Evolutionary conservation across 148 eudicot species (phyloP).

Genomic region (Vaccinium myrtillus): DNA sequence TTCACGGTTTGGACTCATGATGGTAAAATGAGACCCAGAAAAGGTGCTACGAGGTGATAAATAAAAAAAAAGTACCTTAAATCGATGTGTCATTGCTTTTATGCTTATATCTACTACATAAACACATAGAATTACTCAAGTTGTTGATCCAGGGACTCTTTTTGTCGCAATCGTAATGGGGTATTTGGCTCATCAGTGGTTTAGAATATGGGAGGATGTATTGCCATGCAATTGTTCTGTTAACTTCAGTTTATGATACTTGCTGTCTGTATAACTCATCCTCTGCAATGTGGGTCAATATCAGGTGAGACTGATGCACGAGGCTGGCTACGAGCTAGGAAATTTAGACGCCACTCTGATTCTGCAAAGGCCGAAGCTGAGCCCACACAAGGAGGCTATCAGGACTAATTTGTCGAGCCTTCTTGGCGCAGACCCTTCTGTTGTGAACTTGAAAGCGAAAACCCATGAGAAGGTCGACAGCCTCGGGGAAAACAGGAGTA

Average conservation of each 20-base stretch:
- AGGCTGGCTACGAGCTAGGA: constrained; percentile 95
- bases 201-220: too few relatives aligned
- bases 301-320: constrained; percentile 87
- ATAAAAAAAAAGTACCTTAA: background rate
- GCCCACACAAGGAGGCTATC: constrained; percentile 88
- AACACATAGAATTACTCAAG: too few relatives aligned
- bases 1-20: background rate
- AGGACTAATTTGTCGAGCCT: constrained; percentile 66
- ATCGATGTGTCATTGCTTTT: too few relatives aligned
- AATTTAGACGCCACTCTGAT: constrained; percentile 87
- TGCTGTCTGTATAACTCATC: background rate
- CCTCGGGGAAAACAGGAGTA: constrained; percentile 92
- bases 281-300: constrained; percentile 8
- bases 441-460: constrained; percentile 87
- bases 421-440: constrained; percentile 83
- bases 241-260: too few relatives aligned
- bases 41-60: background rate
- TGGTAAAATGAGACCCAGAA: background rate
- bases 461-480: constrained; percentile 98
- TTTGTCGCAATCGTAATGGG: too few relatives aligned
- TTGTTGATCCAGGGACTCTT: too few relatives aligned
- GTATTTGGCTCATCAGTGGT: too few relatives aligned
- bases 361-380: constrained; percentile 81
- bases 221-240: too few relatives aligned
- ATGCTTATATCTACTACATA: too few relatives aligned